phyloP scores from a whole-genome alignment of 257 asterid genomes.

The Nicotiana otophora region DNA sequence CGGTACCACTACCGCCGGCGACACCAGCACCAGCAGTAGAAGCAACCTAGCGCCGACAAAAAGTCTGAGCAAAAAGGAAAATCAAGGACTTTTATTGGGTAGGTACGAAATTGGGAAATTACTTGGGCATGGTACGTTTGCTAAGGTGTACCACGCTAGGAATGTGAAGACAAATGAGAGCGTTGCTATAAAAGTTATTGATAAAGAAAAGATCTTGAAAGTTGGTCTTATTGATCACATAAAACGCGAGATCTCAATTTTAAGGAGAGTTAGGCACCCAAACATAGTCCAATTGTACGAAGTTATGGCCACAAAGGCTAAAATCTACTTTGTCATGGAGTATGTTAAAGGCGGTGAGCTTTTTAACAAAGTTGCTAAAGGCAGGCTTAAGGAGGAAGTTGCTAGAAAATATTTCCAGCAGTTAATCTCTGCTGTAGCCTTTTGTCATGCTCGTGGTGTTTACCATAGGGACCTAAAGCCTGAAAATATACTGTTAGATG shows the following conservation, averaged over 20 bases:
- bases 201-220: slow-evolving; percentile 77
- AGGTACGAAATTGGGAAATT: slow-evolving; percentile 69
- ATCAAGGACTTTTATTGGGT: slow-evolving; percentile 55
- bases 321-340: slow-evolving; percentile 87
- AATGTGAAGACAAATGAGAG: slow-evolving; percentile 61
- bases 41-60: slow-evolving; percentile 14
- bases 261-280: slow-evolving; percentile 88
- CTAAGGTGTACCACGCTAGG: slow-evolving; percentile 83
- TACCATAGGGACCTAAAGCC: slow-evolving; percentile 90
- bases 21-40: slow-evolving; percentile 8
- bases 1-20: slow-evolving; percentile 2
- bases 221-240: slow-evolving; percentile 69
- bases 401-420: slow-evolving; percentile 84
- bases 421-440: slow-evolving; percentile 74
- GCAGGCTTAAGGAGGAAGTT: slow-evolving; percentile 74
- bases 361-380: slow-evolving; percentile 84
- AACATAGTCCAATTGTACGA: slow-evolving; percentile 84
- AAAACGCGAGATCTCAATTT: slow-evolving; percentile 90
- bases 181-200: slow-evolving; percentile 86
- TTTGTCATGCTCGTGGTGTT: slow-evolving; percentile 93
- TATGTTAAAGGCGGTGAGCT: slow-evolving; percentile 90
- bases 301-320: slow-evolving; percentile 91
- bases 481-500: slow-evolving; percentile 75
- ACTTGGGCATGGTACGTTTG: slow-evolving; percentile 86
- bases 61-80: slow-evolving; percentile 31